Conservation (phyloP, 208 protist species). For the Naegleria gruberi region DNA sequence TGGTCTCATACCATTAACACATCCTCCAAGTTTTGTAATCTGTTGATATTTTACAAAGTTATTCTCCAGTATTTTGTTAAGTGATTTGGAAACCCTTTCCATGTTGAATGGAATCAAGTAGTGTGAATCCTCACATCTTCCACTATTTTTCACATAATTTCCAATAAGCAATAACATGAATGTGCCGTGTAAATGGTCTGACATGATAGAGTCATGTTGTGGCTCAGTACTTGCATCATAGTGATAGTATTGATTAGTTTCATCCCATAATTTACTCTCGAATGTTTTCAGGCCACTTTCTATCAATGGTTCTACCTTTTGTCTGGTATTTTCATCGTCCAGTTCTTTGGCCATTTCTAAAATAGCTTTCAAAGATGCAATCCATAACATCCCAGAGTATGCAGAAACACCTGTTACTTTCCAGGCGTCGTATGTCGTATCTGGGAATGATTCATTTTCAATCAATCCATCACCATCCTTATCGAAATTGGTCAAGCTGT, state of each 20-base stretch:
- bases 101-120: slow-evolving; percentile 39
- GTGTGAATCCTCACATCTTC: slow-evolving; percentile 16
- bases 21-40: slow-evolving; percentile 1
- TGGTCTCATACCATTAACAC: slow-evolving; percentile 56
- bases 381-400: slow-evolving; percentile 54
- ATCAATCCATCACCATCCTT: slow-evolving; percentile 50
- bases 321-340: slow-evolving; percentile 21
- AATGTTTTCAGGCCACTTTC: neutral
- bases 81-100: too few relatives aligned
- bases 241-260: slow-evolving; percentile 19
- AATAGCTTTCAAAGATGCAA: slow-evolving; percentile 34
- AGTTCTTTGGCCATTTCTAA: neutral
- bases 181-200: slow-evolving; percentile 10
- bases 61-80: too few relatives aligned
- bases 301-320: slow-evolving; percentile 1
- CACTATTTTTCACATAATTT: too few relatives aligned
- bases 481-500: slow-evolving; percentile 33
- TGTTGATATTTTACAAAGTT: neutral
- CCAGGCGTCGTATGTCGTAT: slow-evolving; percentile 60
- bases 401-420: slow-evolving; percentile 35
- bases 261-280: slow-evolving; percentile 27
- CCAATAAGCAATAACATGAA: too few relatives aligned
- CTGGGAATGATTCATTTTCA: slow-evolving; percentile 53
- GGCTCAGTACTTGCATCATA: slow-evolving; percentile 20
- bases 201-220: slow-evolving; percentile 25